Base-by-base conservation (phyloP, 2,329 filamentous ascomycete genomes). In the Exophiala spinifera region DNA sequence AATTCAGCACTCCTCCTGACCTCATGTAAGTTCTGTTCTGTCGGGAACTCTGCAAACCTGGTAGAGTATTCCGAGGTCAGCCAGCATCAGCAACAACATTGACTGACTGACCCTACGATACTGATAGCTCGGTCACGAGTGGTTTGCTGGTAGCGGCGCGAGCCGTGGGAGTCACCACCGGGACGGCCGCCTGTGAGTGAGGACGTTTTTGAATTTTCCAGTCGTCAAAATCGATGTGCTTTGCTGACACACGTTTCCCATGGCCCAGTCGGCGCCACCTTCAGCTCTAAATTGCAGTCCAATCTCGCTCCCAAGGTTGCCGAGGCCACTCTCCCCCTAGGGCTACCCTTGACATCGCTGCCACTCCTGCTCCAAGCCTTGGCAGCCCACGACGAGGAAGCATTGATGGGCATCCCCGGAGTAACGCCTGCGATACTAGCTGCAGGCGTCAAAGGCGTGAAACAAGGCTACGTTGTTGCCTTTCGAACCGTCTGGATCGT, bases 131-230 rank as follows among this genome's bases (percentile, higher is more conserved):
- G 19, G 25, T 31, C 44, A 46, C 44, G 44, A 46, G 44, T 46
- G 44, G 44, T 25, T 46, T 46, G 25, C 19, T 46, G 20, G 44
- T 31, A 11, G 44, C 44, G 8, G 19, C 44, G 5, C 44, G 44
- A 11, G 44, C 20, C 17, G 34, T 51, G 8, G 61, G 47, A 25
- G 65, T 64, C 11, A 34, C 50, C 33, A 65, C 44, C 15, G 37
- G 57, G 17, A 62, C 59, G 1, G 47, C n/a, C 20, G 47, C 44
- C 3, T 59, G 48, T 14, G 48, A 46, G 44, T 46, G 13, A 25
- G 13, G 20, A 25, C 20, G 8, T 31, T 46, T n/a, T 23, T 23
- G 20, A 17, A 14, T 21, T 25, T 46, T 46, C 25, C 20, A 28
- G 44, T 46, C 25, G 13, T 31, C 13, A 25, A 25, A 25, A 31